phyloP scores from a whole-genome alignment of 1,139 yeast species.

The Zygosaccharomyces pseudobailii region DNA sequence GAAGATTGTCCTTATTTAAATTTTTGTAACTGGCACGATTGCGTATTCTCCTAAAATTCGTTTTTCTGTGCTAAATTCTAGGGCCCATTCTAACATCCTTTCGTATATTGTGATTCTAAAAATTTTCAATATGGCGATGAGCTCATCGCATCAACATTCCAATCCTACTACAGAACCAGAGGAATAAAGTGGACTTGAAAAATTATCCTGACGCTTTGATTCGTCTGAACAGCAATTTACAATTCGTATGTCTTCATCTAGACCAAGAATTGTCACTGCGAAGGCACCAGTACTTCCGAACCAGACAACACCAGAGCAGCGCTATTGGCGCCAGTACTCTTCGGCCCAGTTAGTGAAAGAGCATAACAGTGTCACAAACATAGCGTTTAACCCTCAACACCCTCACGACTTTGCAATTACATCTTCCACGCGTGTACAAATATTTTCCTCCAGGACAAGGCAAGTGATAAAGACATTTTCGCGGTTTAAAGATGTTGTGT shows the following conservation, averaged over 20 bases:
- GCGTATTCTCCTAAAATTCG: too few species aligned
- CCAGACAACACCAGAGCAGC: constrained; percentile 87
- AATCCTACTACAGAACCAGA: not conserved
- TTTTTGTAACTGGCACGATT: too few species aligned
- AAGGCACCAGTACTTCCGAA: constrained; percentile 75
- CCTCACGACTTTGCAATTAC: constrained; percentile 95
- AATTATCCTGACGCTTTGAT: not conserved
- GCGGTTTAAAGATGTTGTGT: constrained; percentile 86
- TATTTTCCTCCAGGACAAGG: constrained; percentile 87
- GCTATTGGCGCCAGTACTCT: constrained; percentile 79
- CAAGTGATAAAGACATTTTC: constrained; percentile 87
- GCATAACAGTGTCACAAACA: constrained; percentile 84
- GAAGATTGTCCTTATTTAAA: too few species aligned
- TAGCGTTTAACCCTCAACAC: constrained; percentile 76
- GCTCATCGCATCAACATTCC: not conserved
- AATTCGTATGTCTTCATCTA: constrained; percentile 66
- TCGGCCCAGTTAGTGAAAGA: constrained; percentile 90
- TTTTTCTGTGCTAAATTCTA: too few species aligned
- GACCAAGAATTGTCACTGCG: constrained; percentile 62
- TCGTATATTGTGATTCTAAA: constrained; percentile 2
- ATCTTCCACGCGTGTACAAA: constrained; percentile 85
- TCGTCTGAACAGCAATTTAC: not conserved
- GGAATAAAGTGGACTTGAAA: not conserved
- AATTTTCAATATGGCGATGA: constrained; percentile 4
- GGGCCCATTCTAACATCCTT: not conserved